These are phyloP conservation scores for Globisporangium lucens DNA, from an alignment of 352 stramenopile species.

Conservation along the genomic window DNA sequence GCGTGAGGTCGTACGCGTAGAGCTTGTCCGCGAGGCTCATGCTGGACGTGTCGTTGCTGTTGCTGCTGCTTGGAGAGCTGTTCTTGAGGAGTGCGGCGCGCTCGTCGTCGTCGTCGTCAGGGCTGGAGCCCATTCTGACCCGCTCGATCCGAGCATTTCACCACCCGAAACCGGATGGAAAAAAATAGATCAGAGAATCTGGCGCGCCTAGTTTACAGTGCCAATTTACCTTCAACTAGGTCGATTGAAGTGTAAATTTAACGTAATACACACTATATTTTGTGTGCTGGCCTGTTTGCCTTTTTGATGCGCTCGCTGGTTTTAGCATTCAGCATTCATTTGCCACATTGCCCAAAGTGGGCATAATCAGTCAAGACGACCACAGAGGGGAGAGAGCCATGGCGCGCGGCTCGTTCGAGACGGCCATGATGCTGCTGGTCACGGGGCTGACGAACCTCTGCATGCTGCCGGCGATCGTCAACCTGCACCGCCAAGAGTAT, in stretches of 20 bases:
- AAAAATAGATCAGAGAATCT: background rate
- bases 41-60: conserved; percentile 1
- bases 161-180: background rate
- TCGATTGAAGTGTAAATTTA: background rate
- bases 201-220: background rate
- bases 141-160: background rate
- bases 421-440: conserved; percentile 64
- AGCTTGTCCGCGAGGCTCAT: conserved; percentile 61
- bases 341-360: background rate
- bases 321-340: background rate
- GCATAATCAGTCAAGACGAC: background rate
- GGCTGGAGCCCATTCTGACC: background rate
- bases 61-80: background rate
- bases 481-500: conserved; percentile 51
- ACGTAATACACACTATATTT: background rate
- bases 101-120: conserved; percentile 5
- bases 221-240: background rate
- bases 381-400: conserved; percentile 22
- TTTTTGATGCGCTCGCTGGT: background rate
- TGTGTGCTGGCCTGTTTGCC: background rate
- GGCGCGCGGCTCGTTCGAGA: conserved; percentile 53
- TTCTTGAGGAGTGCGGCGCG: conserved; percentile 10
- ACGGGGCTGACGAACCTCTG: conserved; percentile 77
- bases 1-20: conserved; percentile 74
- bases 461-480: conserved; percentile 70